Conservation (phyloP, 495 filamentous ascomycete species). For the Xylaria flabelliformis region DNA sequence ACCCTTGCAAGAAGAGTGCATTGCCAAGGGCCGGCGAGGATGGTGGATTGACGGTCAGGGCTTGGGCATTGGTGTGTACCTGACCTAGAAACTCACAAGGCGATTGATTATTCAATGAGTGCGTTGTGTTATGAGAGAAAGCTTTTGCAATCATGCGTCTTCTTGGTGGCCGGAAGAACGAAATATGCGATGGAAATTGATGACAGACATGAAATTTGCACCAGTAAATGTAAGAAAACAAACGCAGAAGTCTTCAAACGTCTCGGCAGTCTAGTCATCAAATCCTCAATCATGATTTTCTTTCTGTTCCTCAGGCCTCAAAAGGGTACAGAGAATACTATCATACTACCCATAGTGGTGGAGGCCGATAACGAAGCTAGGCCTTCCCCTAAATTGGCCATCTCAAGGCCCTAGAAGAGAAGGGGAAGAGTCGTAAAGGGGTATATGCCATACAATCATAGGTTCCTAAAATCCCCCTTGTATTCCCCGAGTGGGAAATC, state of each 20-base stretch:
- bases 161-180: not conserved
- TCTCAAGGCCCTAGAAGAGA: not conserved
- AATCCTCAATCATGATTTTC: not conserved
- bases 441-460: not conserved
- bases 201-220: conserved; percentile 1
- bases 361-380: not conserved
- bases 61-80: conserved; percentile 37
- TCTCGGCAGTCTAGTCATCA: conserved; percentile 2
- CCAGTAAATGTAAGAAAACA: not conserved
- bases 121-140: not conserved
- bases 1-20: conserved; percentile 37
- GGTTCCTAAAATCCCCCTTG: not conserved
- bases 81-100: conserved; percentile 25
- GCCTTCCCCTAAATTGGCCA: not conserved
- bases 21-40: conserved; percentile 39
- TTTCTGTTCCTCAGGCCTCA: not conserved
- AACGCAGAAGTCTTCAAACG: not conserved
- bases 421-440: not conserved
- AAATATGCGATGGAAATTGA: conserved; percentile 19
- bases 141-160: conserved; percentile 3
- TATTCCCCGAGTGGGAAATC: conserved; percentile 18
- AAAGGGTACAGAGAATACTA: not conserved
- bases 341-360: not conserved
- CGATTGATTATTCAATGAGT: not conserved
- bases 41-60: conserved; percentile 38